These are phyloP conservation scores for Aspergillus pseudoglaucus DNA, from an alignment of 2,329 filamentous ascomycete species.

Conservation along the genomic window DNA sequence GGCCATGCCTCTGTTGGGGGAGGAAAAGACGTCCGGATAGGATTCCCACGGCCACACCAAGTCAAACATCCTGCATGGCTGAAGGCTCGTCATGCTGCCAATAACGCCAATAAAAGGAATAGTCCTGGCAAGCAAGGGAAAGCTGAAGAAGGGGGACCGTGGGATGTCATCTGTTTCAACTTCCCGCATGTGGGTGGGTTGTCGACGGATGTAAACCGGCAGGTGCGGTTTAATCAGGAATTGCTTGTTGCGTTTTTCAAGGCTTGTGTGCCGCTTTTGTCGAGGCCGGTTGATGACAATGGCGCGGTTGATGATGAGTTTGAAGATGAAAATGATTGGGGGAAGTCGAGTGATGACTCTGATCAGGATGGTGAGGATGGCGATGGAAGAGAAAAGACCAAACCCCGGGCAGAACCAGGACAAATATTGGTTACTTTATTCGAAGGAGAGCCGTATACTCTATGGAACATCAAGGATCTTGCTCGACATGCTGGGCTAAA, in stretches of 20 bases:
- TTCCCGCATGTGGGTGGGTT: constrained; percentile 95
- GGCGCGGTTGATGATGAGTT: constrained; percentile 19
- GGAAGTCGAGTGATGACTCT: constrained; percentile 1
- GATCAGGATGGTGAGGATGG: constrained; percentile 14
- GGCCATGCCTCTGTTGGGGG: constrained; percentile 29
- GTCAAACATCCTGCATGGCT: constrained; percentile 20
- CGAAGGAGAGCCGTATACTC: constrained; percentile 85
- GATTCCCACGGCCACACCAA: constrained; percentile 25
- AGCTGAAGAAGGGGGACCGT: constrained; percentile 35
- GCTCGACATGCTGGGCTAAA: constrained; percentile 59
- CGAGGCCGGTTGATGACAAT: constrained; percentile 18
- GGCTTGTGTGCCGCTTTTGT: constrained; percentile 36
- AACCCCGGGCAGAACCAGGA: constrained; percentile 28
- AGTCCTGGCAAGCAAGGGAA: background rate
- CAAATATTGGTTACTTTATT: constrained; percentile 80
- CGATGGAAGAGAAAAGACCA: constrained; percentile 7
- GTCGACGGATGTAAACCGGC: constrained; percentile 85
- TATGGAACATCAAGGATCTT: constrained; percentile 91
- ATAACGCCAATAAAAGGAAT: constrained; percentile 1
- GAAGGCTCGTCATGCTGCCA: background rate
- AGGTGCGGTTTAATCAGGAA: constrained; percentile 82
- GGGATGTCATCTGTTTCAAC: constrained; percentile 85
- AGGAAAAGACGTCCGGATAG: constrained; percentile 40
- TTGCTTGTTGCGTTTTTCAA: constrained; percentile 46
- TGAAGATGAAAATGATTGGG: constrained; percentile 15